Evolutionary conservation across 495 filamentous ascomycete genomes (phyloP), one percentile per base, ranked within the genome.

Genomic region (Xylaria curta): DNA sequence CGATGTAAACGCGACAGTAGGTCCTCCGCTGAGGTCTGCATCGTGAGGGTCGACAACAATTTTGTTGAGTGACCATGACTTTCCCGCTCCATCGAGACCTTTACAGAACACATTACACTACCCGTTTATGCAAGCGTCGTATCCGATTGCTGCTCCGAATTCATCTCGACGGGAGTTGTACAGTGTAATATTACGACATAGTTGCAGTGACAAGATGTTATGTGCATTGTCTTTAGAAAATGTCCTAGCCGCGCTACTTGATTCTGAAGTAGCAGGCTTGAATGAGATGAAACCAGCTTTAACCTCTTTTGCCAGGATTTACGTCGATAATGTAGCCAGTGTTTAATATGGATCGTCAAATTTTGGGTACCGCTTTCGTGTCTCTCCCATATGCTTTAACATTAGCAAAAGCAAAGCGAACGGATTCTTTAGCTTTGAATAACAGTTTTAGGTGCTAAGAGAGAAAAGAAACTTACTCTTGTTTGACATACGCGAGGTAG

Each of bases 291-390:
- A 86, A 83, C 95, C 95, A 94, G 70, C 89, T 83, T 56, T 80
- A 70, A 4, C 89, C 91, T 44, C 80, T 76, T 13, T 84, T 73
- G 13, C 92, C 91, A 26, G 93, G 92, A 3, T 88, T 74, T 31
- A 89, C 21, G 74, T 73, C 42, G 87, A 81, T 69, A 8, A 82
- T 75, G 33, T 92, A 87, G 12, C 80, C 72, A 4, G 91, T 94
- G 80, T 99, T 95, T 26, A 99, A 88, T 12, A 87, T 89, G 10
- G 93, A 90, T 60, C 98, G 85, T 44, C 96, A 96, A 66, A 99
- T 85, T 78, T 99, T 96, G 5, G 94, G 97, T 70, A 98, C 82
- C 3, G 85, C 75, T 58, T 82, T 80, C 4, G 86, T 83, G 66
- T 89, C 81, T 33, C 78, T 76, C 80, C 98, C 95, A 72, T 90